Evolutionary conservation across 108 stramenopile species (phyloP).

Genomic region (Hondaea fermentalgiana): DNA sequence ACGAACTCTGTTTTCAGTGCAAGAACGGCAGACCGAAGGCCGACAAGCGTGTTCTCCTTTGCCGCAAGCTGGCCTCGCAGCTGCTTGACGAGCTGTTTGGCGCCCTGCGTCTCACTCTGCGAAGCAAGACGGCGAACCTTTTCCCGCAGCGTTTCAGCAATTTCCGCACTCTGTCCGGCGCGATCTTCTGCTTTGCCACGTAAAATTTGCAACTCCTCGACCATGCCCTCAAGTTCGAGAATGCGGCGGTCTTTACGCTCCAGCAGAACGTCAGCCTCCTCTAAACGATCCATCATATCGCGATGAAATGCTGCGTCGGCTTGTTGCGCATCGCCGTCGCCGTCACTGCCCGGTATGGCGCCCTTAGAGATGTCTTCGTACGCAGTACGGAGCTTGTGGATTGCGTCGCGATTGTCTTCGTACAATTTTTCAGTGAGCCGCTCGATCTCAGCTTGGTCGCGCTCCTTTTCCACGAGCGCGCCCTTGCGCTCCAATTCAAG

Average conservation of each 20-base stretch:
- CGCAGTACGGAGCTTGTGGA: constrained; percentile 22
- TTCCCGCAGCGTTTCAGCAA: not conserved
- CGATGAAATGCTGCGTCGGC: not conserved
- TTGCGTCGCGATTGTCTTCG: constrained; percentile 19
- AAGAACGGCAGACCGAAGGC: constrained; percentile 23
- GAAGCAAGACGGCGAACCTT: not conserved
- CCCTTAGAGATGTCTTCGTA: not conserved
- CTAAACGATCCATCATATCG: constrained; percentile 11
- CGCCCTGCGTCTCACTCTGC: not conserved
- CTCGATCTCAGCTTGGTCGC: constrained; percentile 24
- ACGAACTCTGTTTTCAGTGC: constrained; percentile 36
- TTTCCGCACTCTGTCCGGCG: not conserved
- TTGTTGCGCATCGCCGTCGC: not conserved
- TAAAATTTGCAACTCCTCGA: not conserved
- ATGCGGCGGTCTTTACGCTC: constrained; percentile 18
- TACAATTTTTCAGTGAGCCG: constrained; percentile 21
- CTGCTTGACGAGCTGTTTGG: constrained; percentile 1
- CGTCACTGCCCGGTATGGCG: not conserved
- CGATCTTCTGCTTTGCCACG: constrained; percentile 8
- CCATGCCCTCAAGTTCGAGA: not conserved
- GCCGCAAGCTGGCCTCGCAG: not conserved
- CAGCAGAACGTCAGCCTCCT: constrained; percentile 19
- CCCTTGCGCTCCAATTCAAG: not conserved
- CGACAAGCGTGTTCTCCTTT: constrained; percentile 23
- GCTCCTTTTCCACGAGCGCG: not conserved